These are phyloP conservation scores for Suillus placidus DNA, from an alignment of 768 basidiomycete genomes.

Conservation along the genomic window DNA sequence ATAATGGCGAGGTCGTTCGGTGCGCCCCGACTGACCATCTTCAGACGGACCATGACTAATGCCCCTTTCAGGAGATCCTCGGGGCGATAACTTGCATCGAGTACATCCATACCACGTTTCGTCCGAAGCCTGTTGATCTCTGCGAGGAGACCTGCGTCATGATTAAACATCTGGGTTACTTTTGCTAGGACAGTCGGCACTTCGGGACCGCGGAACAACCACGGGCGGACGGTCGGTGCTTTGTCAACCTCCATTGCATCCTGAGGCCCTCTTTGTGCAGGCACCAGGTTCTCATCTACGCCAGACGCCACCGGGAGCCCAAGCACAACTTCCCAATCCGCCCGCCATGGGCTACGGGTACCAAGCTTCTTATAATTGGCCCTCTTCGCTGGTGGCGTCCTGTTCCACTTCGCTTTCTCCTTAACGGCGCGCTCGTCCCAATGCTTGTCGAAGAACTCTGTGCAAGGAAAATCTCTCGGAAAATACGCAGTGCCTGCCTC, in stretches of 20 bases:
- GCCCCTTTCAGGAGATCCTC: constrained; percentile 59
- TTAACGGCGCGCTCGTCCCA: constrained; percentile 50
- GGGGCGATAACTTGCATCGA: constrained; percentile 37
- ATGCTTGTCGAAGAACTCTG: constrained; percentile 54
- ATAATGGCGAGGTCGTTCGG: constrained; percentile 78
- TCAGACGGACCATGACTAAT: constrained; percentile 66
- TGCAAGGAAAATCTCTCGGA: constrained; percentile 78
- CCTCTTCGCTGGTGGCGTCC: constrained; percentile 88
- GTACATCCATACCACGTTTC: constrained; percentile 51
- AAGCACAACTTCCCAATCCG: constrained; percentile 78
- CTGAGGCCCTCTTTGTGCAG: constrained; percentile 58
- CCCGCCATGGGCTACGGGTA: constrained; percentile 70
- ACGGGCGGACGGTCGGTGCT: constrained; percentile 40
- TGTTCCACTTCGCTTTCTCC: constrained; percentile 67
- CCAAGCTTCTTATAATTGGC: constrained; percentile 68
- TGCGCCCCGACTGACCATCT: constrained; percentile 65
- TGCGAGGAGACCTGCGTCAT: constrained; percentile 47
- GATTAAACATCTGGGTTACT: constrained; percentile 41
- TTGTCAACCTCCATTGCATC: constrained; percentile 17
- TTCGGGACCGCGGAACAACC: constrained; percentile 70
- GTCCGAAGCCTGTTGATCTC: constrained; percentile 62
- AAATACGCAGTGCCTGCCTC: constrained; percentile 78
- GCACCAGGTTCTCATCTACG: constrained; percentile 41
- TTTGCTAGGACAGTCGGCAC: constrained; percentile 48
- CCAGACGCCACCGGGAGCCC: constrained; percentile 40